A percentile compares a stretch with the other conserved stretches of the same genome.
phyloP scores from a whole-genome alignment of 805 yeast genomes.

The Blastobotrys muscicola region DNA sequence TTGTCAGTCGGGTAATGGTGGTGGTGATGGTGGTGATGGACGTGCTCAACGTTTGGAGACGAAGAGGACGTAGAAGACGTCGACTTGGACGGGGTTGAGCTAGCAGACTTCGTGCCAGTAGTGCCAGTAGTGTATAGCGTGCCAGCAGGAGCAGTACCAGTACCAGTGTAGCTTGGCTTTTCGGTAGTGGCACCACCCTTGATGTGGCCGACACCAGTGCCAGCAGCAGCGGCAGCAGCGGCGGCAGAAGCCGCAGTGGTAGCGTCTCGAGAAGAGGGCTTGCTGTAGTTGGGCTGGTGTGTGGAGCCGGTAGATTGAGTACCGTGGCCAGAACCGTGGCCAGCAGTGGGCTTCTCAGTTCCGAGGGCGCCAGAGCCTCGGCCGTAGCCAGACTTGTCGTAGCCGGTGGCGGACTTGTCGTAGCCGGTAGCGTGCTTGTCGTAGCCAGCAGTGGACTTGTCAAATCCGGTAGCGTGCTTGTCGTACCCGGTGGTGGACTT shows the following conservation, averaged over 20 bases:
- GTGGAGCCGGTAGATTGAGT: not conserved
- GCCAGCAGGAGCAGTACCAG: not conserved
- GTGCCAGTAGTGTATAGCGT: not conserved
- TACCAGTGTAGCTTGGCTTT: too few relatives aligned
- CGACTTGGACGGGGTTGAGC: too few relatives aligned
- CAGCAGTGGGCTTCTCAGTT: not conserved
- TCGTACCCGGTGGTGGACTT: too few relatives aligned
- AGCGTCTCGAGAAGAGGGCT: not conserved
- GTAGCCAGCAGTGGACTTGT: not conserved
- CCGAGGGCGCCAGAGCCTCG: not conserved
- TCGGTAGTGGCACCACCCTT: not conserved
- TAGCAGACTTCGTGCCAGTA: not conserved
- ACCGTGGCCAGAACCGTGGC: not conserved
- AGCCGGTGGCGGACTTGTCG: not conserved
- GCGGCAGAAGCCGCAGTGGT: constrained; percentile 2
- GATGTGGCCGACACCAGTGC: not conserved
- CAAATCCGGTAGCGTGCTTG: too few relatives aligned
- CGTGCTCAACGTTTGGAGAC: too few relatives aligned
- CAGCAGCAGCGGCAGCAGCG: constrained; percentile 3
- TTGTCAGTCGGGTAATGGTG: not conserved
- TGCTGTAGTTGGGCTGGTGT: not conserved
- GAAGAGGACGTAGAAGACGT: too few relatives aligned
- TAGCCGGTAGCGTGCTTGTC: not conserved
- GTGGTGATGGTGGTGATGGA: not conserved
- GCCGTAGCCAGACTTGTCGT: not conserved